phyloP scores from a whole-genome alignment of 352 stramenopile genomes.

The Globisporangium nunn region DNA sequence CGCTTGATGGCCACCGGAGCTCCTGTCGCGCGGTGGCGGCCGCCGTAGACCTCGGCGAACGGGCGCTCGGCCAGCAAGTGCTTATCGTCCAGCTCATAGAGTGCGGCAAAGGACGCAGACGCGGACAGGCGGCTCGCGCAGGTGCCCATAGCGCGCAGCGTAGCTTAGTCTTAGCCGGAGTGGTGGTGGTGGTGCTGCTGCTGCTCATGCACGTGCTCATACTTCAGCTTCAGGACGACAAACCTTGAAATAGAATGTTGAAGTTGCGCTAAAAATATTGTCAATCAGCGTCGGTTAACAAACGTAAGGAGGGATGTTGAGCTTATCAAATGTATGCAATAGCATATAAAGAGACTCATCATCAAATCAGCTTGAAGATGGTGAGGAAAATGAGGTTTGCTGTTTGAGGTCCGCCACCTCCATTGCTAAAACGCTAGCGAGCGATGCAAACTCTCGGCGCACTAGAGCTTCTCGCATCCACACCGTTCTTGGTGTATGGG shows the following conservation, averaged over 20 bases:
- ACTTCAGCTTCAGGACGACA: too few relatives aligned
- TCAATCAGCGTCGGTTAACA: not conserved
- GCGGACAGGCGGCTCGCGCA: constrained; percentile 27
- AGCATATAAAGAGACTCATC: too few relatives aligned
- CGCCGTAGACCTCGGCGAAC: constrained; percentile 46
- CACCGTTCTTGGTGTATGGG: too few relatives aligned
- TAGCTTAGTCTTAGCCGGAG: too few relatives aligned
- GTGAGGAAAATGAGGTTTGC: not conserved
- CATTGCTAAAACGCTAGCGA: not conserved
- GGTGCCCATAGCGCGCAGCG: constrained; percentile 24
- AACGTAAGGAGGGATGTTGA: not conserved
- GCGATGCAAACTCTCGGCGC: too few relatives aligned
- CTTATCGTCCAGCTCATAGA: constrained; percentile 41
- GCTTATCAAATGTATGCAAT: not conserved
- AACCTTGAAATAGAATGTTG: not conserved
- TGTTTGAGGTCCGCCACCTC: not conserved
- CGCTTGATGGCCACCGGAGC: constrained; percentile 52
- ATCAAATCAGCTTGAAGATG: not conserved
- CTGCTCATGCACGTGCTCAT: not conserved
- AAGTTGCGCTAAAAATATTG: not conserved
- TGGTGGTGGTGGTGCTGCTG: not conserved
- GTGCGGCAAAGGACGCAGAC: constrained; percentile 15
- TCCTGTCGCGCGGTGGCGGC: constrained; percentile 23
- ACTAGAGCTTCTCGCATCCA: too few relatives aligned
- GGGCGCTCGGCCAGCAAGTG: constrained; percentile 34